Percentiles rank a stretch among this genome's conserved stretches.
phyloP scores from a whole-genome alignment of 129 eudicot species.

The Flaveria brownii region DNA sequence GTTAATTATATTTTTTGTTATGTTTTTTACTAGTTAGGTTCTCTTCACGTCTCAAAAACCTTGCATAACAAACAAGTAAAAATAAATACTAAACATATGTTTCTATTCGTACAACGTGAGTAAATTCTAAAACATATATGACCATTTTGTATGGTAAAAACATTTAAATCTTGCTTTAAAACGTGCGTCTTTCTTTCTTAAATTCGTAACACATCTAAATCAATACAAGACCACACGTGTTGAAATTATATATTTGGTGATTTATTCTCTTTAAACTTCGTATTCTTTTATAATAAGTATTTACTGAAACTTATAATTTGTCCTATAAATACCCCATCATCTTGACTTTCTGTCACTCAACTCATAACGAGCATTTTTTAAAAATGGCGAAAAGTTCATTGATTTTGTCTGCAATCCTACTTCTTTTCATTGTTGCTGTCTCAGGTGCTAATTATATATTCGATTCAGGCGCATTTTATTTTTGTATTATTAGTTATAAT shows the following conservation, averaged over 20 bases:
- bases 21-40: too few species aligned
- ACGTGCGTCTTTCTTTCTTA: too few species aligned
- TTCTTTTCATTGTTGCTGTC: constrained; percentile 14
- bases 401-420: neutral
- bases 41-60: too few species aligned
- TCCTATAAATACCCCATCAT: neutral
- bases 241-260: neutral
- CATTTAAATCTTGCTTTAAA: too few species aligned
- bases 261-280: neutral
- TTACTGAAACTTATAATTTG: neutral
- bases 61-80: too few species aligned
- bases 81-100: too few species aligned
- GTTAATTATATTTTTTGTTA: too few species aligned
- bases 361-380: neutral
- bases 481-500: too few species aligned
- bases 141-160: too few species aligned
- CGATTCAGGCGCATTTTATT: neutral
- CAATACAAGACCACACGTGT: neutral
- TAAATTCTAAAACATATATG: too few species aligned
- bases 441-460: constrained; percentile 1
- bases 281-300: neutral
- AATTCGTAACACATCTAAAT: neutral
- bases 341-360: neutral
- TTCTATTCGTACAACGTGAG: too few species aligned
- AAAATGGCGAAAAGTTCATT: neutral